Base-by-base conservation (phyloP, 1,284 basidiomycete species). In the Malassezia japonica region DNA sequence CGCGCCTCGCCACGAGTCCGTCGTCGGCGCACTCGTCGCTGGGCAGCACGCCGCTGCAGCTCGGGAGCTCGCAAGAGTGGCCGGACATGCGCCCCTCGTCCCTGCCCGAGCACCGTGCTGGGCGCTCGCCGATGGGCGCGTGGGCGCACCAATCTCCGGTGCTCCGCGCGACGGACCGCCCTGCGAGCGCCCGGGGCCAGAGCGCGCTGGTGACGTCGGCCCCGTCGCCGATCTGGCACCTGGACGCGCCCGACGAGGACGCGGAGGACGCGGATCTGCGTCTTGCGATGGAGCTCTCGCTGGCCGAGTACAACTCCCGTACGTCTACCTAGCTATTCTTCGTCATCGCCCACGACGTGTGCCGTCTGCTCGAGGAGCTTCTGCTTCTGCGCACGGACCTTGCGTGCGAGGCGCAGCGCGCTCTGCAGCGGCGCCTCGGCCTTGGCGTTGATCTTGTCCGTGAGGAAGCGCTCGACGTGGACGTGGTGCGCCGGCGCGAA, bases 311-410 rank as follows among this genome's bases (percentile, higher is more conserved):
- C 36, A 34, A 56, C 21, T 58, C 56, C 33, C 36, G 13, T 27
- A 33, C 2, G 5, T 3, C 33, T 41, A 41, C 16, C 6, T 8
- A 18, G 12, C 37, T 45, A 54, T 25, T 34, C 46, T 8, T 59
- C 64, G 20, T 59, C 64, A 10, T 55, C 54, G 10, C 48, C 56
- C 0, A 65, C 52, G 16, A 63, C 50, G 32, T 64, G 59, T 31
- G 60, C 56, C 40, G 56, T 57, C 20, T 62, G 57, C 46, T 63
- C 56, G 31, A 72, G 52, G 24, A 70, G 46, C 13, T 57, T 55
- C 38, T 60, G 56, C 57, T 68, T 64, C 53, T 71, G 67, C n/a
- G 57, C 60, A 6, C 68, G 50, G 8, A 72, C 66, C 55, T 72
- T 72, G 42, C 62, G 60, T 31, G 63, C 63, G 29, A 72, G 50